phyloP scores from a whole-genome alignment of 2,329 filamentous ascomycete species.

The Fusarium nanum region DNA sequence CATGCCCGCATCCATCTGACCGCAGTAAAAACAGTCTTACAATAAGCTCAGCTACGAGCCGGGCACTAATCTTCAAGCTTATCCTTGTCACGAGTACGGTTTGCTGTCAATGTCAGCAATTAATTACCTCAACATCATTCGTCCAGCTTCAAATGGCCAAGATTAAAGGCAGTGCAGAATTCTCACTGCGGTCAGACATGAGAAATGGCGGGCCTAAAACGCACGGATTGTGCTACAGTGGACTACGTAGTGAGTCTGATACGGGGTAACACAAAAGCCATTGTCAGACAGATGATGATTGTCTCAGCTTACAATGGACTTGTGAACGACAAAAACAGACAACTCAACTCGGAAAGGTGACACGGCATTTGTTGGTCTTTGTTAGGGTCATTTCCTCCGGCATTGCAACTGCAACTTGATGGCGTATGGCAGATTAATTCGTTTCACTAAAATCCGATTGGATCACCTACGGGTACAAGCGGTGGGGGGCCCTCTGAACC shows the following conservation, averaged over 20 bases:
- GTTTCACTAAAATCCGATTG: slow-evolving; percentile 33
- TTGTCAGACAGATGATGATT: no score
- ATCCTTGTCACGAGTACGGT: not conserved
- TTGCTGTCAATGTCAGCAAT: not conserved
- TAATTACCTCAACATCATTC: not conserved
- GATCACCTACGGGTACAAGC: not conserved
- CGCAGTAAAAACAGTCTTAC: not conserved
- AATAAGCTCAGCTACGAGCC: slow-evolving; percentile 2
- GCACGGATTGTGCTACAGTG: not conserved
- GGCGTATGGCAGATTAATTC: slow-evolving; percentile 8
- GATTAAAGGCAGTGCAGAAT: not conserved
- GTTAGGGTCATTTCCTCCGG: slow-evolving; percentile 11
- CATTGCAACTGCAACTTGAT: slow-evolving; percentile 12
- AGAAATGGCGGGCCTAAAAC: not conserved
- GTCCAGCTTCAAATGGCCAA: not conserved
- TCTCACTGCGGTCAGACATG: slow-evolving; percentile 12
- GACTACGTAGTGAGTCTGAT: not conserved
- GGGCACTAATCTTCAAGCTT: not conserved
- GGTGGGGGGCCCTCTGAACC: slow-evolving; percentile 1
- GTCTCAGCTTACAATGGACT: no score
- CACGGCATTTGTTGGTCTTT: slow-evolving; percentile 6
- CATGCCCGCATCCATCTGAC: slow-evolving; percentile 4
- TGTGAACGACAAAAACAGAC: no score
- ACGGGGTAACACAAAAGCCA: slow-evolving; percentile 12
- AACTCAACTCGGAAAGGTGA: slow-evolving; percentile 3